phyloP scores from a whole-genome alignment of 2,329 filamentous ascomycete species.

The Helicocarpus griseus region DNA sequence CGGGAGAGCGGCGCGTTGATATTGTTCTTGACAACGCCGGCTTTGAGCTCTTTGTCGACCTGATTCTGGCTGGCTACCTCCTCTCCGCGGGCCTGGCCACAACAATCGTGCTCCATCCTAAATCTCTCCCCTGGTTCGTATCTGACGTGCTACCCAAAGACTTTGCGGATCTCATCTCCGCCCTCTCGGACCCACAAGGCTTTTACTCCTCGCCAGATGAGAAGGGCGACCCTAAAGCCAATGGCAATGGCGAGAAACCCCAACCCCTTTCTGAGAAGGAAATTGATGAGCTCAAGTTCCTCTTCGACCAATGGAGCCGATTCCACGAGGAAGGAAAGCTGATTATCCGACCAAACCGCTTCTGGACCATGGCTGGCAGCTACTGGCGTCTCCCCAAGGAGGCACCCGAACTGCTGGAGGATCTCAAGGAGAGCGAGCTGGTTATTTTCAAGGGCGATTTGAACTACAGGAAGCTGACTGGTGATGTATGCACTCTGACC shows the following conservation, averaged over 20 bases:
- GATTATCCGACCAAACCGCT: conserved; percentile 69
- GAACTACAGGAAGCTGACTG: conserved; percentile 89
- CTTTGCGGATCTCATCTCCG: conserved; percentile 71
- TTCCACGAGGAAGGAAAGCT: conserved; percentile 79
- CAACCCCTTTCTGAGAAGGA: conserved; percentile 59
- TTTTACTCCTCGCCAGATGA: conserved; percentile 74
- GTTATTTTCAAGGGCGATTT: conserved; percentile 96
- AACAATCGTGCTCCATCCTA: conserved; percentile 78
- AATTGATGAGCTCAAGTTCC: conserved; percentile 55
- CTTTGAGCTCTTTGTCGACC: conserved; percentile 92
- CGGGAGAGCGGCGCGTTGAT: conserved; percentile 64
- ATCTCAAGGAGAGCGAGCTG: conserved; percentile 73
- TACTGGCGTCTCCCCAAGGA: conserved; percentile 76
- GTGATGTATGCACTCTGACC: conserved; percentile 55
- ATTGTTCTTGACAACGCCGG: conserved; percentile 96
- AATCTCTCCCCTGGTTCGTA: conserved; percentile 96
- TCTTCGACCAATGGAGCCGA: conserved; percentile 72
- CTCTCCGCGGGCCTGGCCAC: conserved; percentile 78
- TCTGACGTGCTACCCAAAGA: conserved; percentile 85
- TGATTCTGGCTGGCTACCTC: conserved; percentile 84
- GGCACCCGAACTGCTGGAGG: conserved; percentile 59
- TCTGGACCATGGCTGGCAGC: conserved; percentile 83
- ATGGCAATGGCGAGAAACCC: conserved; percentile 46
- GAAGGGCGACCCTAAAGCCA: conserved; percentile 40
- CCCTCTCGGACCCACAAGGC: conserved; percentile 62